Percentiles rank a stretch among this genome's conserved stretches.
Conservation (phyloP, 2,329 filamentous ascomycete genomes). For the Colletotrichum simmondsii region DNA sequence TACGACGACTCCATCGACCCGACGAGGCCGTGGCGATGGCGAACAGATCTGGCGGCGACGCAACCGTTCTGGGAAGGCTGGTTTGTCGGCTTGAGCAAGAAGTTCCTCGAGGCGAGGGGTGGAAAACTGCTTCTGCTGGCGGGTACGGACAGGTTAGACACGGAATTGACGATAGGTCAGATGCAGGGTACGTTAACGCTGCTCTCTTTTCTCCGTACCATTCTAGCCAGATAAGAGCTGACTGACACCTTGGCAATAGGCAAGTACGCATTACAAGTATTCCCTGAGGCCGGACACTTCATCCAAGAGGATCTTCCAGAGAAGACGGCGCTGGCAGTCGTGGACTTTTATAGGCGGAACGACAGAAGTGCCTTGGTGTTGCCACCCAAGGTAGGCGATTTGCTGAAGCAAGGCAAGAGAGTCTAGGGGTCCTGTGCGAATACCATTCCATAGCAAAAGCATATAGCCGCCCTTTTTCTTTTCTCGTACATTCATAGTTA, state of each 20-base stretch:
- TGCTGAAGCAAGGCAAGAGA: conserved; percentile 71
- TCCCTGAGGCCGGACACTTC: conserved; percentile 96
- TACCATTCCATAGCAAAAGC: not conserved
- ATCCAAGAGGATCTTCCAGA: conserved; percentile 95
- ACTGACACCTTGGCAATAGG: conserved; percentile 54
- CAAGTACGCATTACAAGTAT: conserved; percentile 95
- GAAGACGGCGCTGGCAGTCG: conserved; percentile 85
- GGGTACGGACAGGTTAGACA: conserved; percentile 90
- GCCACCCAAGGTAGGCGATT: conserved; percentile 89
- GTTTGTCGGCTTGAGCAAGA: conserved; percentile 88
- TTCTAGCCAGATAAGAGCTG: not conserved
- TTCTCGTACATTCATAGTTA: conserved; percentile 7
- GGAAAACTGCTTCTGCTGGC: conserved; percentile 89
- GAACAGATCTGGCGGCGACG: conserved; percentile 84
- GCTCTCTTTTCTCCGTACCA: not conserved
- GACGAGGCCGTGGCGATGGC: conserved; percentile 78
- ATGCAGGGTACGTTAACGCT: conserved; percentile 79
- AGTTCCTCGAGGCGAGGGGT: conserved; percentile 84
- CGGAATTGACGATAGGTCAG: conserved; percentile 92
- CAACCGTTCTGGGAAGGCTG: conserved; percentile 94
- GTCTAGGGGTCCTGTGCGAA: conserved; percentile 49
- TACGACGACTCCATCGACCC: conserved; percentile 50
- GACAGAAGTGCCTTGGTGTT: conserved; percentile 86
- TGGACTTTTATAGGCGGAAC: conserved; percentile 93
- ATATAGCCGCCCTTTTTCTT: not conserved